Evolutionary conservation across 2,329 filamentous ascomycete species (phyloP).

Genomic region (Lachnellula arida): DNA sequence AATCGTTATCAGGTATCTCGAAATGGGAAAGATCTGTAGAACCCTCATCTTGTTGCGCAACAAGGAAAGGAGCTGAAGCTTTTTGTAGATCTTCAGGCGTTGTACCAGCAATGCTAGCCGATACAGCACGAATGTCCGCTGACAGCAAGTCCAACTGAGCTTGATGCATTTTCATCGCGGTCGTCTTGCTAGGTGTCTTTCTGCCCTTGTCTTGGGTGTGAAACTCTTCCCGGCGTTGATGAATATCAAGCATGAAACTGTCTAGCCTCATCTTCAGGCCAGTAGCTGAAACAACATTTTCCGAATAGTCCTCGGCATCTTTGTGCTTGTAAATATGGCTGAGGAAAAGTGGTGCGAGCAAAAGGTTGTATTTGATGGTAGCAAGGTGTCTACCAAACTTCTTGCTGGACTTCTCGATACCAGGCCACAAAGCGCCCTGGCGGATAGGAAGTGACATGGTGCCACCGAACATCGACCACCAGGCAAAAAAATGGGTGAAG

Average conservation of each 20-base stretch:
- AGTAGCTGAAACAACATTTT: constrained; percentile 79
- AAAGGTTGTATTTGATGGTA: constrained; percentile 96
- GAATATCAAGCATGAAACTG: constrained; percentile 94
- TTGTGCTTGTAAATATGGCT: constrained; percentile 99
- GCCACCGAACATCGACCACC: constrained; percentile 96
- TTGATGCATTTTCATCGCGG: constrained; percentile 91
- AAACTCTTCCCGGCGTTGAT: constrained; percentile 90
- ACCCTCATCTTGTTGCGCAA: constrained; percentile 50
- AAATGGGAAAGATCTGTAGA: constrained; percentile 78
- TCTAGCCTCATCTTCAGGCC: constrained; percentile 95
- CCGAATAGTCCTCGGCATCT: constrained; percentile 79
- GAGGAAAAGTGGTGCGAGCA: constrained; percentile 87
- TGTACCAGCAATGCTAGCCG: constrained; percentile 80
- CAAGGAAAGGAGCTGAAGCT: constrained; percentile 45
- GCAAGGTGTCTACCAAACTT: constrained; percentile 95
- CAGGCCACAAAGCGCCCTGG: constrained; percentile 87
- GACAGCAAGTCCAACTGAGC: constrained; percentile 88
- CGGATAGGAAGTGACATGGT: constrained; percentile 92
- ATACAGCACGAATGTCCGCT: constrained; percentile 89
- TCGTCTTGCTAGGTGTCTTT: constrained; percentile 75
- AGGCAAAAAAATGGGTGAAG: constrained; percentile 96
- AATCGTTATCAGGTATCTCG: constrained; percentile 90
- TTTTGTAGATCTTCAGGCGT: constrained; percentile 70
- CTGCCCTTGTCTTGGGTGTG: constrained; percentile 72
- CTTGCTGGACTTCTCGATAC: constrained; percentile 93